Conservation (phyloP, 176 grass and related monocot genomes). For the Raddia guianensis region DNA sequence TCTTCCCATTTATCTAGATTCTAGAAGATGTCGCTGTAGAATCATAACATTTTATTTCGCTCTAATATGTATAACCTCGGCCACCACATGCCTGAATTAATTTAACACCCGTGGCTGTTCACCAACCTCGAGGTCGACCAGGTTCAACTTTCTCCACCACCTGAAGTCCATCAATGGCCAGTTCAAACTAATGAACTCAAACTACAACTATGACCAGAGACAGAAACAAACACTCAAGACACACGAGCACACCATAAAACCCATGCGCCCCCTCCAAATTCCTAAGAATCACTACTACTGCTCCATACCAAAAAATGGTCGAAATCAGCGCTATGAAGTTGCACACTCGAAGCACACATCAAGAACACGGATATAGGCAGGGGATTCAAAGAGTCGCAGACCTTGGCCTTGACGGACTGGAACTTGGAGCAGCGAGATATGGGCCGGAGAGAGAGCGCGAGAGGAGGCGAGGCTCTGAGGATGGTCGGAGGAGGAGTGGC, state of each 20-base stretch:
- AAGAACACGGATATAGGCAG: background rate
- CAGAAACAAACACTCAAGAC: slow-evolving; percentile 12
- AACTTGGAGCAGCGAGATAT: slow-evolving; percentile 42
- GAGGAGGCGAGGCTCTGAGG: slow-evolving; percentile 22
- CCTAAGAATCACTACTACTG: background rate
- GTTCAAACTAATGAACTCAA: no score
- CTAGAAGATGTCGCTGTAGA: no score
- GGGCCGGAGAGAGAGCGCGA: slow-evolving; percentile 19
- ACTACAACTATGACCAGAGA: background rate
- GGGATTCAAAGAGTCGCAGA: slow-evolving; percentile 16
- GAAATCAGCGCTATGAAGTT: background rate
- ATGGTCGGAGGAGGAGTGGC: background rate
- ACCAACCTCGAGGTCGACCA: no score
- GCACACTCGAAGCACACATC: background rate
- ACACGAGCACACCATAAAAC: background rate
- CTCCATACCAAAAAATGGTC: background rate
- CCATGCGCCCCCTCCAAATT: background rate
- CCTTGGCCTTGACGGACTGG: slow-evolving; percentile 62
- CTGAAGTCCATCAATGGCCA: no score
- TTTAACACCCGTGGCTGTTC: no score
- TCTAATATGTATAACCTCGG: no score
- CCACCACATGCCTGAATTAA: no score
- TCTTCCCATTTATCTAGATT: no score
- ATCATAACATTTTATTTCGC: no score
- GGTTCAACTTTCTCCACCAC: no score